phyloP scores from a whole-genome alignment of 1,284 basidiomycete species.

The Spongispora temasekensis region DNA sequence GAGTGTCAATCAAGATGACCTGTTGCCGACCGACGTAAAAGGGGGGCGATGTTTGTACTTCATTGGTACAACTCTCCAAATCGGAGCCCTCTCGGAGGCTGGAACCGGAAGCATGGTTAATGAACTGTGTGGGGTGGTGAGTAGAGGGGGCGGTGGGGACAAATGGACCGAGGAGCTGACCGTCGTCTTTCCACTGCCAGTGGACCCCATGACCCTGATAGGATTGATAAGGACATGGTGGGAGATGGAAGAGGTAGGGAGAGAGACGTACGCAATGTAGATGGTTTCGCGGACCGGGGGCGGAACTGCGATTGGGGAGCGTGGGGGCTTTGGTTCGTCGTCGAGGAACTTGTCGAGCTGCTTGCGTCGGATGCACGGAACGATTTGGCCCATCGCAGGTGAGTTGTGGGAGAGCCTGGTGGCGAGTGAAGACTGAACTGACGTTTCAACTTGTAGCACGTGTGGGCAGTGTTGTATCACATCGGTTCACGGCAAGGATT shows the following conservation, averaged over 20 bases:
- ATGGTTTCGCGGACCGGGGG: slow-evolving; percentile 28
- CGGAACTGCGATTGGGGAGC: slow-evolving; percentile 5
- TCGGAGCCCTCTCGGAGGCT: slow-evolving; percentile 32
- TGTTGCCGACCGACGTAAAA: slow-evolving; percentile 33
- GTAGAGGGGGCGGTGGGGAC: slow-evolving; percentile 5
- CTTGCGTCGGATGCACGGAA: slow-evolving; percentile 31
- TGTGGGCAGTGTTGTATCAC: slow-evolving; percentile 34
- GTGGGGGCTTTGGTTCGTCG: slow-evolving; percentile 29
- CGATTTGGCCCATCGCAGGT: slow-evolving; percentile 30
- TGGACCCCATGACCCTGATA: slow-evolving; percentile 37
- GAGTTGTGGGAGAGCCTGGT: slow-evolving; percentile 19
- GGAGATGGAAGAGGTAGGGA: background rate
- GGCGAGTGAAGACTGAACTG: too few relatives aligned
- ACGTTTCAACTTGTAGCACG: slow-evolving; percentile 31
- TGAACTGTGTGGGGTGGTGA: slow-evolving; percentile 32
- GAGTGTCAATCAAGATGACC: slow-evolving; percentile 39
- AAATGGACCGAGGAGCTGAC: slow-evolving; percentile 18
- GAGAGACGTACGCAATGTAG: slow-evolving; percentile 30
- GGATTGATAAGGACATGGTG: slow-evolving; percentile 29
- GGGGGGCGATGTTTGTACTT: slow-evolving; percentile 34
- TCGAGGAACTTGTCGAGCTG: slow-evolving; percentile 30
- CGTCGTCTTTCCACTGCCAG: slow-evolving; percentile 38
- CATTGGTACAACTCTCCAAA: slow-evolving; percentile 39
- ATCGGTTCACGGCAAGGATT: slow-evolving; percentile 27
- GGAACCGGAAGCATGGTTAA: slow-evolving; percentile 39